Evolutionary conservation across 768 basidiomycete genomes (phyloP).

Genomic region (Suillus subluteus): DNA sequence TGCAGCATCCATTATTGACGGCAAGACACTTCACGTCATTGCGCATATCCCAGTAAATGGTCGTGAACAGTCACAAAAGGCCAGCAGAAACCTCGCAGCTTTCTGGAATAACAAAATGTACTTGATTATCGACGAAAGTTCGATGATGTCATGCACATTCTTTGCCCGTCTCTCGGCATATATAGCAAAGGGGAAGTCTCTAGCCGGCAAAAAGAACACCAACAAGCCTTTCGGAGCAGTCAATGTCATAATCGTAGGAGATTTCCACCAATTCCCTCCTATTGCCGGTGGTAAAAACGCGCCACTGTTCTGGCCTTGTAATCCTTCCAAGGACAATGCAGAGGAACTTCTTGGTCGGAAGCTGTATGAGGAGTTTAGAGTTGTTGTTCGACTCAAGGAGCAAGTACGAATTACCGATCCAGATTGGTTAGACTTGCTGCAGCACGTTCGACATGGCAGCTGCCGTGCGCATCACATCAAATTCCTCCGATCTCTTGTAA

Average conservation of each 20-base stretch:
- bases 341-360: constrained; percentile 23
- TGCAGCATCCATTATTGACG: no score
- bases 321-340: constrained; percentile 10
- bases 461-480: constrained; percentile 33
- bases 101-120: no score
- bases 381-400: constrained; percentile 40
- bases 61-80: no score
- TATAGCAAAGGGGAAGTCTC: no score
- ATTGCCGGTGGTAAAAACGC: constrained; percentile 1
- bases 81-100: no score
- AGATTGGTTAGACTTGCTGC: constrained; percentile 36
- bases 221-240: constrained; percentile 39
- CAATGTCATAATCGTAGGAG: constrained; percentile 44
- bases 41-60: no score
- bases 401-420: constrained; percentile 39
- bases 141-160: no score
- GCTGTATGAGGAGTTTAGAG: constrained; percentile 34
- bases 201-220: no score
- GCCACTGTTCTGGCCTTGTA: constrained; percentile 21
- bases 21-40: no score
- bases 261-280: constrained; percentile 40
- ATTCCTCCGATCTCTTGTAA: constrained; percentile 26
- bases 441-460: constrained; percentile 29
- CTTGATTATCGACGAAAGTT: no score
- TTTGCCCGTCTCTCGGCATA: no score